Evolutionary conservation across 176 grass and related monocot genomes (phyloP), one percentile per base, ranked within the genome.

Genomic region (Triticum dicoccoides): DNA sequence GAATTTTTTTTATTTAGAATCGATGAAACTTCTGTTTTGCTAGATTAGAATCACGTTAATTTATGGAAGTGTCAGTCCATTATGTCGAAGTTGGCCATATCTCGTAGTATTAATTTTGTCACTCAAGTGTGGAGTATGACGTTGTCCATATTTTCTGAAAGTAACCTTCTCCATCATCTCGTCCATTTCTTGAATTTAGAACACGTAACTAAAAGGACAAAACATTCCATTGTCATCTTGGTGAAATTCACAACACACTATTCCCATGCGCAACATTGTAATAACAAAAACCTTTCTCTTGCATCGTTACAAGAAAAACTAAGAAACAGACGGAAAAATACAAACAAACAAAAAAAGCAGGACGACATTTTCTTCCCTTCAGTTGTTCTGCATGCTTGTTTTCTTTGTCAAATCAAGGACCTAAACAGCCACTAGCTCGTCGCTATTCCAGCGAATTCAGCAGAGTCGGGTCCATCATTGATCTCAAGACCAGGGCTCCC

Each of bases 401-500:
- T 14, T 81, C 17, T 76, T 86, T 25, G 20, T n/a, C 1, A 70
- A 33, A 21, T 21, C 62, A 86, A 33, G 15, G 38, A 12, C 38
- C 74, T 44, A 35, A 66, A 69, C 37, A 33, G 24, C 20, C 23
- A 47, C 21, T 87, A 84, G 37, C 25, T 80, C 0, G 47, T 37
- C 33, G 27, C 85, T 30, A 84, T 38, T 20, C 51, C 24, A 23
- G n/a, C 1, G 14, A 78, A 45, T 64, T 79, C 54, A n/a, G 4
- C 58, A 41, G 13, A 38, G 25, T 54, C 54, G 9, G 4, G 15
- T 4, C 8, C 77, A 30, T 44, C 29, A 10, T 13, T 34, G 15
- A 80, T 34, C 67, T 87, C 81, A 73, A 87, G 9, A n/a, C 9
- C 80, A 61, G 59, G 18, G 37, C 72, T 86, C 62, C 61, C 91